Conservation (phyloP, 2,329 filamentous ascomycete species). For the Claviceps digitariae region DNA sequence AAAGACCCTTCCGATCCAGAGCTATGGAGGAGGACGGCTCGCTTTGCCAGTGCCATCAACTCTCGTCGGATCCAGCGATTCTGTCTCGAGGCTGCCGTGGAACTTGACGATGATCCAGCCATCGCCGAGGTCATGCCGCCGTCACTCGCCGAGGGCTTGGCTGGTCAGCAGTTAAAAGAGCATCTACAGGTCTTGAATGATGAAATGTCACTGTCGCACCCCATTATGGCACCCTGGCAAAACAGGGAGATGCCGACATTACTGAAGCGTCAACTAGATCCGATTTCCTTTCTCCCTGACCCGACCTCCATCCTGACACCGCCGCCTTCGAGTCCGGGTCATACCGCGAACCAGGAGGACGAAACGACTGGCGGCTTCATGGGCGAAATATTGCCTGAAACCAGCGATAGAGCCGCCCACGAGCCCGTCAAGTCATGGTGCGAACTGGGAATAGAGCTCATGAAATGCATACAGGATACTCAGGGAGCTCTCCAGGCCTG, state of each 20-base stretch:
- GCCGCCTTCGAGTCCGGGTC: conserved; percentile 10
- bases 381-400: neutral
- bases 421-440: conserved; percentile 18
- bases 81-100: conserved; percentile 52
- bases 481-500: conserved; percentile 17
- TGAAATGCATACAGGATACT: conserved; percentile 18
- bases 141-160: conserved; percentile 48
- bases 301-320: conserved; percentile 27
- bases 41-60: conserved; percentile 43
- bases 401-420: neutral
- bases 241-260: conserved; percentile 36
- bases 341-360: neutral
- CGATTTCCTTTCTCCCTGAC: conserved; percentile 47
- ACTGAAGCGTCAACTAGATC: conserved; percentile 43
- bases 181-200: conserved; percentile 41
- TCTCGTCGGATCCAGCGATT: conserved; percentile 45
- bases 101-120: conserved; percentile 53
- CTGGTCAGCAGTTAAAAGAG: conserved; percentile 46
- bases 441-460: conserved; percentile 20
- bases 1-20: conserved; percentile 55
- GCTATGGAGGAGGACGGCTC: conserved; percentile 46
- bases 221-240: conserved; percentile 43
- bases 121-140: conserved; percentile 48
- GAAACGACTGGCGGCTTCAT: neutral
- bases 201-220: conserved; percentile 43